Evolutionary conservation across 192 early-diverging fungal species (phyloP).

Genomic region (Coemansia sp.): DNA sequence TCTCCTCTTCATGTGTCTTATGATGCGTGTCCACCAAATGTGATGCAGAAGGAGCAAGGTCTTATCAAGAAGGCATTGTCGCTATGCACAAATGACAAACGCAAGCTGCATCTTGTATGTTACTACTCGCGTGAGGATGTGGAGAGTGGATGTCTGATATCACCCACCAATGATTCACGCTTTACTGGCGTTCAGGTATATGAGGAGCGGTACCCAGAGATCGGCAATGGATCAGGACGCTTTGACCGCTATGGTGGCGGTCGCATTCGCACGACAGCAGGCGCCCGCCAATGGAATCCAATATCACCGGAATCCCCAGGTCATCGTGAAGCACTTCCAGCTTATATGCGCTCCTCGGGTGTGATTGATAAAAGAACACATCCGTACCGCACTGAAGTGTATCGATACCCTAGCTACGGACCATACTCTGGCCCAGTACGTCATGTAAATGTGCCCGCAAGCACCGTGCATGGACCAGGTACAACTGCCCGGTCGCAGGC

Average conservation of each 20-base stretch:
- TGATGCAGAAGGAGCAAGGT: slow-evolving; percentile 69
- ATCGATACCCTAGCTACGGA: slow-evolving; percentile 42
- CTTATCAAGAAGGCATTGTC: slow-evolving; percentile 86
- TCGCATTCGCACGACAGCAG: slow-evolving; percentile 18
- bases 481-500: not conserved
- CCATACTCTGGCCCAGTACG: slow-evolving; percentile 39
- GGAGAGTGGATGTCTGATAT: slow-evolving; percentile 59
- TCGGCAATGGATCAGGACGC: slow-evolving; percentile 33
- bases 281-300: slow-evolving; percentile 20
- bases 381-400: slow-evolving; percentile 34
- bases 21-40: slow-evolving; percentile 45
- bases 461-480: not conserved
- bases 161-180: slow-evolving; percentile 64
- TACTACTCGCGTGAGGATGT: slow-evolving; percentile 85
- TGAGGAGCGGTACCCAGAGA: slow-evolving; percentile 82
- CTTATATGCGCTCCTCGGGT: slow-evolving; percentile 34
- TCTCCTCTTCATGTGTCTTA: slow-evolving; percentile 25
- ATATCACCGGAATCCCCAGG: slow-evolving; percentile 10
- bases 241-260: slow-evolving; percentile 36
- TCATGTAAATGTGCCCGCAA: slow-evolving; percentile 27
- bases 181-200: slow-evolving; percentile 66
- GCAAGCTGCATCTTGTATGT: slow-evolving; percentile 84
- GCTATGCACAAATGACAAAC: slow-evolving; percentile 75
- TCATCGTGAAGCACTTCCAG: slow-evolving; percentile 18
- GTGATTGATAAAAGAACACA: slow-evolving; percentile 26